A percentile compares a stretch with the other conserved stretches of the same genome.
These are phyloP conservation scores for Ramalina peruviana DNA, from an alignment of 495 filamentous ascomycete genomes.

Conservation along the genomic window DNA sequence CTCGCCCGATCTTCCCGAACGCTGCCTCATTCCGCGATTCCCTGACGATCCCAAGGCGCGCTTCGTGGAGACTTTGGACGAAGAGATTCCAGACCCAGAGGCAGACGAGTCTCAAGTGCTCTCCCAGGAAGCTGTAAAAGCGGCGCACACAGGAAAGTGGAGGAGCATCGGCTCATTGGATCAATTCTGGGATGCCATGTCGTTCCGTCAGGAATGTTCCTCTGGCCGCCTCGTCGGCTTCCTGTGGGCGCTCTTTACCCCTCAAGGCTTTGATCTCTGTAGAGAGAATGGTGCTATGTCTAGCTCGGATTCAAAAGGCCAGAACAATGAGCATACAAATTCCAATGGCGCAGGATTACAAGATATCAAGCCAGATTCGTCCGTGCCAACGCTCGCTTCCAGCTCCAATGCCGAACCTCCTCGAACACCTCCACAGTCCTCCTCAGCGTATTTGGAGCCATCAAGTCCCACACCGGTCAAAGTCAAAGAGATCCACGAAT, in stretches of 20 bases:
- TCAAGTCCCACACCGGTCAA: conserved; percentile 2
- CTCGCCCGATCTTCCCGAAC: conserved; percentile 48
- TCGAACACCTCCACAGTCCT: conserved; percentile 7
- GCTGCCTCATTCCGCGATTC: conserved; percentile 78
- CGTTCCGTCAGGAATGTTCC: conserved; percentile 89
- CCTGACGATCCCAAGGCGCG: conserved; percentile 94
- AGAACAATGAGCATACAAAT: too few species aligned
- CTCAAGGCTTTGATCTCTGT: conserved; percentile 8
- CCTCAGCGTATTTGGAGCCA: conserved; percentile 4
- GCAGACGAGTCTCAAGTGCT: conserved; percentile 24
- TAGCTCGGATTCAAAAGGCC: too few species aligned
- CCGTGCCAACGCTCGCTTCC: neutral
- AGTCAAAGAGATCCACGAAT: conserved; percentile 8
- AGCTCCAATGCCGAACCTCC: conserved; percentile 7
- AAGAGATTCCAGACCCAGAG: conserved; percentile 43
- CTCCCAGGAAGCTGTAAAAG: conserved; percentile 10
- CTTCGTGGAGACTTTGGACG: conserved; percentile 79
- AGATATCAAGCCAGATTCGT: neutral
- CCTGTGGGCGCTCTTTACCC: conserved; percentile 77
- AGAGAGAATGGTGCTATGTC: too few species aligned
- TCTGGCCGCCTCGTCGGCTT: conserved; percentile 85
- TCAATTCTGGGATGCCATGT: conserved; percentile 98
- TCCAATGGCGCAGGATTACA: neutral
- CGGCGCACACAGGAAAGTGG: conserved; percentile 53
- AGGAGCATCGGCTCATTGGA: conserved; percentile 67